Evolutionary conservation across 148 eudicot genomes (phyloP), one percentile per base, ranked within the genome.

Genomic region (Diospyros kaki): DNA sequence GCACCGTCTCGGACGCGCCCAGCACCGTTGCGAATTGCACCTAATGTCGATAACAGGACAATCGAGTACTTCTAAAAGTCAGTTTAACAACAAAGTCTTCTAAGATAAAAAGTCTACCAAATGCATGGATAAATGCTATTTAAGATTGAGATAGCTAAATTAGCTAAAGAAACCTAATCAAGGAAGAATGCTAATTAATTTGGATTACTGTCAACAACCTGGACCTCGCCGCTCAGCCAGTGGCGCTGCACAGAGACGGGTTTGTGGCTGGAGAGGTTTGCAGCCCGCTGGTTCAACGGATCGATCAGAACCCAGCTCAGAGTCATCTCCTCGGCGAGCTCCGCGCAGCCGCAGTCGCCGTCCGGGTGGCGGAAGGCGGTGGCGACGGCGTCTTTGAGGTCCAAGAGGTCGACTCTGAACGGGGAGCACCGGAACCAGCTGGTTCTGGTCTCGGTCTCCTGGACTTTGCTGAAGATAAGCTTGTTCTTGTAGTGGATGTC

Each of bases 201-300:
- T 28, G 28, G 28, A 28, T 28, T 28, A 28, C 28, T 28, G 28
- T 28, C 28, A 28, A 28, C 28, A 28, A 28, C 28, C 76, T 86
- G 90, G 44, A 94, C 91, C 63, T 94, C 98, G 2, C 91, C 91
- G 56, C 82, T 91, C 77, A 89, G 66, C 98, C 97, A 94, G 76
- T 91, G 98, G 15, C 90, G 83, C 15, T 87, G 81, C 6, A 88
- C 91, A 1, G 85, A 60, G 5, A 94, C 98, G 0, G 98, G 87
- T 42, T 58, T 75, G 44, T 76, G 55, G 9, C 90, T 90, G 1
- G 98, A 90, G 53, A 92, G 71, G 69, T 91, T 94, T 5, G 78
- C 76, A 1, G 90, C 87, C 48, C 73, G 77, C 3, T 63, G 53
- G 4, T 82, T 64, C 1, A 4, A 17, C 5, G 90, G 89, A 74